Evolutionary conservation across 164 flowering plant species (phyloP), one percentile per base, ranked within the genome.

Genomic region (Macadamia tetraphylla): DNA sequence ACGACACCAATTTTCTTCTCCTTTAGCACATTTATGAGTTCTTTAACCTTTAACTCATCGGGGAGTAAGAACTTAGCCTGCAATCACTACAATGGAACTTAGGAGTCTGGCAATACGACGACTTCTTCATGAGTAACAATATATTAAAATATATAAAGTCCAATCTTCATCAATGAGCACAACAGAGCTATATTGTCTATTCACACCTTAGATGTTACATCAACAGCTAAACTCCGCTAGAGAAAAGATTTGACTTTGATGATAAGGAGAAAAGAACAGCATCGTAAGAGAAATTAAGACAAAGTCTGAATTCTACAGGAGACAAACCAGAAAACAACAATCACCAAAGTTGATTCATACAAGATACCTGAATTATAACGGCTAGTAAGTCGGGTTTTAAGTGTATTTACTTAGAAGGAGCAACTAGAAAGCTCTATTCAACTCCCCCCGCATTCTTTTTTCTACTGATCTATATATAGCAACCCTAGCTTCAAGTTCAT

Each of bases 1-100:
- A 84, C 98, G 57, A 94, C 81, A 23, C 98, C 98, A 77, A 94
- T 89, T 74, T 84, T 85, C 86, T 88, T 92, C 81, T 88, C 91
- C 81, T 78, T 87, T 23, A 94, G 84, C 79, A 83, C 84, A 68
- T 61, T 81, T 63, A 88, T 98, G 44, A 94, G 91, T 78, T 92
- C 96, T 68, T 81, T 46, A 72, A 94, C 87, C 83, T 79, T 85
- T n/a, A 59, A 52, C 71, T 90, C 90, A 70, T 92, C 83, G 8
- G 99, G 99, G 68, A 76, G 80, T 76, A 94, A 80, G 78, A 74
- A 92, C 70, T 80, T 89, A 9, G 96, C 98, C 99, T 92, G 89
- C 81, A 87, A 72, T 73, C 55, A 65, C 71, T 77, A 76, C 44
- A 80, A 73, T 46, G 63, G 60, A 72, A 71, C 62, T 81, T 69